Conservation (phyloP, 2,329 filamentous ascomycete species). For the Fusarium sp. region DNA sequence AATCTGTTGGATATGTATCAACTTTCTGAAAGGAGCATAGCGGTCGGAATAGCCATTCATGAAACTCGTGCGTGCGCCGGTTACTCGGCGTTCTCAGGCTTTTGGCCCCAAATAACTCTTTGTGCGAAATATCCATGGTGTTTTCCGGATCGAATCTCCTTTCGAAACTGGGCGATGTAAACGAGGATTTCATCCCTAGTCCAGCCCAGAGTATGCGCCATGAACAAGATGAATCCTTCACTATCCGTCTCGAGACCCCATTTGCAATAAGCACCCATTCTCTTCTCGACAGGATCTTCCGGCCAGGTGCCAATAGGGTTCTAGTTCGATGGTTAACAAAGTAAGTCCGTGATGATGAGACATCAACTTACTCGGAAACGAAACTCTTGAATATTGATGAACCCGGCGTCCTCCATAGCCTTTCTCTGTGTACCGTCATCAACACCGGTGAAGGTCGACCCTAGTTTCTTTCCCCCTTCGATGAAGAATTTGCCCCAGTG, state of each 20-base stretch:
- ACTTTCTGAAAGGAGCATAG: too few relatives aligned
- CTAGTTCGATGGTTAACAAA: not conserved
- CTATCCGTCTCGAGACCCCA: constrained; percentile 55
- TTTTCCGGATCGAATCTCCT: constrained; percentile 50
- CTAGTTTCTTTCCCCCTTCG: constrained; percentile 51
- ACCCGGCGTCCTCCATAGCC: constrained; percentile 41
- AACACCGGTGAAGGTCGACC: constrained; percentile 47
- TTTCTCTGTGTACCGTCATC: constrained; percentile 42
- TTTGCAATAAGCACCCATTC: constrained; percentile 50
- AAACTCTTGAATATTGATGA: constrained; percentile 46
- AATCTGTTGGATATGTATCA: too few relatives aligned
- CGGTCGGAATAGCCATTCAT: too few relatives aligned
- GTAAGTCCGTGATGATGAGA: rapidly evolving
- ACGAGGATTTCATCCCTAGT: constrained; percentile 52
- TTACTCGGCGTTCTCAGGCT: constrained; percentile 39
- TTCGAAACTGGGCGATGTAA: constrained; percentile 54
- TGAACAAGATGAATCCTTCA: constrained; percentile 54
- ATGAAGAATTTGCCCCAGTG: constrained; percentile 52
- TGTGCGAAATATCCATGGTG: constrained; percentile 52
- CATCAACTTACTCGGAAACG: constrained; percentile 33
- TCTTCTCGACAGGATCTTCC: constrained; percentile 18
- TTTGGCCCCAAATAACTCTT: constrained; percentile 54
- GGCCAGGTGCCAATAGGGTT: constrained; percentile 45
- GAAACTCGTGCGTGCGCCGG: too few relatives aligned
- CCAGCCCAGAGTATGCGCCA: constrained; percentile 57